Base-by-base conservation (phyloP, 371 early-diverging fungal genomes). In the Rhizoclosmatium hyalinum region DNA sequence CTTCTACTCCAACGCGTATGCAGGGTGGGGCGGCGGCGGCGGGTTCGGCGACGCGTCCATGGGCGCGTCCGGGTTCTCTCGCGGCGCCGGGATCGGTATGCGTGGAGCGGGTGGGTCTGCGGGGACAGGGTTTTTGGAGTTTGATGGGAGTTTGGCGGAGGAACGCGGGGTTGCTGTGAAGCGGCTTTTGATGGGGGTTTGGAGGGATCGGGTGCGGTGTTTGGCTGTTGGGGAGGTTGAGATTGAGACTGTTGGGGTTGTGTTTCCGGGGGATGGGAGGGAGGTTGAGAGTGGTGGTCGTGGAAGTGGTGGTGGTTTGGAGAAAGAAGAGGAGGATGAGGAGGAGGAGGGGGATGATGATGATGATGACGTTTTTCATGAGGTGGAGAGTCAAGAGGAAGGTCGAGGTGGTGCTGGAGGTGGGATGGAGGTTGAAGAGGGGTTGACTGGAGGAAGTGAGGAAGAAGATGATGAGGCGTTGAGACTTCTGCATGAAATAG, bases 201-300 rank as follows among this genome's bases (percentile, higher is more conserved):
- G 24, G 21, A 6, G 72, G 6, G 10, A 32, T 24, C 3, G 69
- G 24, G 69, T 24, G 45, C 6, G 69, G 62, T 44, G 39, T n/a
- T 46, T 71, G 17, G 72, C 72, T 24, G 62, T 71, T 55, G 72
- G 72, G 39, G 72, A 71, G 47, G 50, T 71, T 44, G 44, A 6
- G 5, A 6, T 61, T 41, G 62, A 71, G 41, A 62, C 60, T 42
- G 72, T 71, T 8, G 19, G 21, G 1, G 24, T 14, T 14, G 12
- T 60, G 39, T 58, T 71, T 71, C 10, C 8, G 3, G 72, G 72
- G 6, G 10, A 6, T 56, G 57, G 6, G 58, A 2, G 58, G 58
- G 12, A 17, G 17, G 12, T 17, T 6, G 6, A 6, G 50, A 50
- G 17, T 12, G 50, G 50, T 17, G 17, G 17, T 6, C 8, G 58